Percentiles rank a stretch among this genome's conserved stretches.
phyloP scores from a whole-genome alignment of 2,329 filamentous ascomycete species.

The Microsporum canis region DNA sequence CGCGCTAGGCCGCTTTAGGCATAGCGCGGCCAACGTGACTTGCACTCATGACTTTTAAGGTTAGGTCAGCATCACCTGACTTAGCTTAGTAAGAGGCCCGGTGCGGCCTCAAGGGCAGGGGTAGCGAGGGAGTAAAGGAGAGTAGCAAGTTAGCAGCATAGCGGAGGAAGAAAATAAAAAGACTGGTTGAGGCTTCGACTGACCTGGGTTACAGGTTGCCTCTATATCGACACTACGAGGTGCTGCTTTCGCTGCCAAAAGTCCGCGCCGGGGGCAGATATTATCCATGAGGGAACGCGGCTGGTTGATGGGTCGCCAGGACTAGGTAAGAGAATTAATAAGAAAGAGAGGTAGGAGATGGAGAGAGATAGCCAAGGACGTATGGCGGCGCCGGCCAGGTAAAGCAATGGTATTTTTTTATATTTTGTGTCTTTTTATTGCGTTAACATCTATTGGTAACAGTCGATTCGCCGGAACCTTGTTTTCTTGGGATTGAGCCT shows the following conservation, averaged over 20 bases:
- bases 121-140: neutral
- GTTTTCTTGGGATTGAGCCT: neutral
- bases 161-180: neutral
- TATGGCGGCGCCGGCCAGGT: neutral
- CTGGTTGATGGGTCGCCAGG: neutral
- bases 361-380: neutral
- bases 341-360: neutral
- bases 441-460: conserved; percentile 3
- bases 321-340: neutral
- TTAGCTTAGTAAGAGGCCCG: neutral
- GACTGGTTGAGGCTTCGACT: neutral
- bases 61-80: neutral
- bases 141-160: neutral
- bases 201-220: neutral
- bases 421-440: conserved; percentile 4
- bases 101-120: neutral
- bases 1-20: conserved; percentile 9
- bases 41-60: conserved; percentile 1
- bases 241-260: neutral
- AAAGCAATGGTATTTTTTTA: conserved; percentile 3
- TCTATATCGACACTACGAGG: neutral
- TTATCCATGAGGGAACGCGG: neutral
- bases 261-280: neutral
- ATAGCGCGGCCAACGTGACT: conserved; percentile 27
- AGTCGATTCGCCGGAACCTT: neutral